These are phyloP conservation scores for Globisporangium camurandrum DNA, from an alignment of 352 stramenopile genomes.

Conservation along the genomic window DNA sequence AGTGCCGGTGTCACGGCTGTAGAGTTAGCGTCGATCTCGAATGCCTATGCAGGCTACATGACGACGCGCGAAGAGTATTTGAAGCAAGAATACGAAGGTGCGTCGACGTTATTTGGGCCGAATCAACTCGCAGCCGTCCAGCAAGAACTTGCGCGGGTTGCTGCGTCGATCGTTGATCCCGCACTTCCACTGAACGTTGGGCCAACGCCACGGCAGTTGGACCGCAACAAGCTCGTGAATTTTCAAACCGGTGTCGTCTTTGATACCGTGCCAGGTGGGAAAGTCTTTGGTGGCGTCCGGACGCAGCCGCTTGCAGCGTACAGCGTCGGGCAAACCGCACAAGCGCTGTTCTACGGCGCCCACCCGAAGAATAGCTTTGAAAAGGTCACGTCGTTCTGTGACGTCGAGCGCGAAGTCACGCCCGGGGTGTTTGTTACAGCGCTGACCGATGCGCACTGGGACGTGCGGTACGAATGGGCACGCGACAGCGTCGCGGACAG, in stretches of 20 bases:
- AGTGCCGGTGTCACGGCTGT: slow-evolving; percentile 28
- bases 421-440: slow-evolving; percentile 19
- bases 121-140: slow-evolving; percentile 55
- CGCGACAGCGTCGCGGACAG: slow-evolving; percentile 22
- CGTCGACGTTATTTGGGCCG: slow-evolving; percentile 61
- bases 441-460: slow-evolving; percentile 51
- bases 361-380: slow-evolving; percentile 44
- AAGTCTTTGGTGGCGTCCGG: slow-evolving; percentile 19
- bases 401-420: slow-evolving; percentile 26
- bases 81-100: slow-evolving; percentile 60
- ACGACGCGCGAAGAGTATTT: slow-evolving; percentile 61
- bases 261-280: slow-evolving; percentile 16
- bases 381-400: slow-evolving; percentile 35
- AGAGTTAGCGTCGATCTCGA: slow-evolving; percentile 40
- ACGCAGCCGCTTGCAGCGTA: slow-evolving; percentile 20
- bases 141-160: slow-evolving; percentile 39
- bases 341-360: slow-evolving; percentile 29
- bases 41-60: slow-evolving; percentile 55
- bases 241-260: slow-evolving; percentile 32
- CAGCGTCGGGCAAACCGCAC: slow-evolving; percentile 20
- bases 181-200: slow-evolving; percentile 23
- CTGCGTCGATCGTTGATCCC: slow-evolving; percentile 19
- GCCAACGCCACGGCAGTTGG: slow-evolving; percentile 29
- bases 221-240: slow-evolving; percentile 22
- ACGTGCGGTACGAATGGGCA: slow-evolving; percentile 36